phyloP scores from a whole-genome alignment of 306 rosid genomes.

The Leucaena leucocephala region DNA sequence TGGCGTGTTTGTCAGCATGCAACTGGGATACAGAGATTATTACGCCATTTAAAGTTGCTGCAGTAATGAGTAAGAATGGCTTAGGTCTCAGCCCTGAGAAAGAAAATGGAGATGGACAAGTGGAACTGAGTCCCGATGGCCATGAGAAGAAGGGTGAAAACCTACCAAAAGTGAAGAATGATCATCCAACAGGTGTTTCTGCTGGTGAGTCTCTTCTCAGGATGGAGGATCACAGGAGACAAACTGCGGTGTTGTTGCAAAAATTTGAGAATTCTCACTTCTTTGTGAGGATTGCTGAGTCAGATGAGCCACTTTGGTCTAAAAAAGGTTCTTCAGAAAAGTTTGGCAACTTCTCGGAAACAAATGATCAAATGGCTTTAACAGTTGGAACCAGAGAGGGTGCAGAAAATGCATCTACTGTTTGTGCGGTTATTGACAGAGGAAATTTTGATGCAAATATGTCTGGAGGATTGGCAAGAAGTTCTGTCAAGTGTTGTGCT shows the following conservation, averaged over 20 bases:
- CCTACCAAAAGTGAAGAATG: slow-evolving; percentile 34
- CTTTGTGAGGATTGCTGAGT: slow-evolving; percentile 93
- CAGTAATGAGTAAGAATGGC: slow-evolving; percentile 82
- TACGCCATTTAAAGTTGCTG: slow-evolving; percentile 98
- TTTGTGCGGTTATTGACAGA: slow-evolving; percentile 76
- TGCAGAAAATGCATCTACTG: slow-evolving; percentile 45
- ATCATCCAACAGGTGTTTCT: slow-evolving; percentile 52
- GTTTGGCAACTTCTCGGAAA: slow-evolving; percentile 45
- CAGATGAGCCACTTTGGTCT: slow-evolving; percentile 86
- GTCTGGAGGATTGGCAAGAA: slow-evolving; percentile 92
- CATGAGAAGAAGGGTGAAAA: slow-evolving; percentile 52
- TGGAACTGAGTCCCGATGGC: slow-evolving; percentile 44
- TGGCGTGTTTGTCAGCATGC: slow-evolving; percentile 88
- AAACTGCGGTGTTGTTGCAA: slow-evolving; percentile 70
- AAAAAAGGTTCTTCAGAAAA: slow-evolving; percentile 55
- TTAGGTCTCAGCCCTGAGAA: slow-evolving; percentile 52
- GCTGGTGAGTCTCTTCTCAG: slow-evolving; percentile 84
- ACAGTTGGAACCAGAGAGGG: slow-evolving; percentile 48
- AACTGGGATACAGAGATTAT: slow-evolving; percentile 82
- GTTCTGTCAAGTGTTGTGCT: slow-evolving; percentile 78
- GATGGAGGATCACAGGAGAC: slow-evolving; percentile 84
- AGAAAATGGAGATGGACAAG: slow-evolving; percentile 63
- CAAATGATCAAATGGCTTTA: slow-evolving; percentile 46
- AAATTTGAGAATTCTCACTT: slow-evolving; percentile 88
- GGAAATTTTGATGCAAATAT: slow-evolving; percentile 83